phyloP scores from a whole-genome alignment of 768 basidiomycete species.

The Pisolithus microcarpus region DNA sequence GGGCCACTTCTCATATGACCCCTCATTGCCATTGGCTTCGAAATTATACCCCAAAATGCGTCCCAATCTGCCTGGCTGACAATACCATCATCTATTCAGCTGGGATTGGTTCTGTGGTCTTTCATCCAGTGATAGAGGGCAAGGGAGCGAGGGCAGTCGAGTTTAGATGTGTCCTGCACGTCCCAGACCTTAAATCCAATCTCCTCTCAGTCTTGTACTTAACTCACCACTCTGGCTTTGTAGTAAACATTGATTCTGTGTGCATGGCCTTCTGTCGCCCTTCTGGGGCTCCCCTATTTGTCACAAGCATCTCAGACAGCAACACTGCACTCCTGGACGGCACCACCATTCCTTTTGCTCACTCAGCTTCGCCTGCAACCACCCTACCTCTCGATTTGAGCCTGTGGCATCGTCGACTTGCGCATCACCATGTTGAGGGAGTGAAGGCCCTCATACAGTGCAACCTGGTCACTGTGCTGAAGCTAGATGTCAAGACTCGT shows the following conservation, averaged over 20 bases:
- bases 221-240: background rate
- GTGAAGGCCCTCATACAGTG: conserved; percentile 4
- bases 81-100: no score
- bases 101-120: no score
- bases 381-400: conserved; percentile 7
- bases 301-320: conserved; percentile 2
- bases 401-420: conserved; percentile 20
- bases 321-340: conserved; percentile 15
- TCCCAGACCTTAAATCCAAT: no score
- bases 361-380: conserved; percentile 2
- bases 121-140: no score
- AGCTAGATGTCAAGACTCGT: background rate
- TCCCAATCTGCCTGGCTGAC: no score
- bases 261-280: background rate
- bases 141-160: no score
- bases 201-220: conserved; percentile 8
- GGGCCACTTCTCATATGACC: conserved; percentile 31
- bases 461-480: conserved; percentile 11
- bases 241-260: conserved; percentile 2
- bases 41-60: no score
- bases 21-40: conserved; percentile 13
- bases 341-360: background rate
- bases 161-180: no score
- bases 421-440: conserved; percentile 10
- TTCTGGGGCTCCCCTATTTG: conserved; percentile 4